Evolutionary conservation across 306 rosid species (phyloP), one percentile per base, ranked within the genome.

Genomic region (Rosa chinensis): DNA sequence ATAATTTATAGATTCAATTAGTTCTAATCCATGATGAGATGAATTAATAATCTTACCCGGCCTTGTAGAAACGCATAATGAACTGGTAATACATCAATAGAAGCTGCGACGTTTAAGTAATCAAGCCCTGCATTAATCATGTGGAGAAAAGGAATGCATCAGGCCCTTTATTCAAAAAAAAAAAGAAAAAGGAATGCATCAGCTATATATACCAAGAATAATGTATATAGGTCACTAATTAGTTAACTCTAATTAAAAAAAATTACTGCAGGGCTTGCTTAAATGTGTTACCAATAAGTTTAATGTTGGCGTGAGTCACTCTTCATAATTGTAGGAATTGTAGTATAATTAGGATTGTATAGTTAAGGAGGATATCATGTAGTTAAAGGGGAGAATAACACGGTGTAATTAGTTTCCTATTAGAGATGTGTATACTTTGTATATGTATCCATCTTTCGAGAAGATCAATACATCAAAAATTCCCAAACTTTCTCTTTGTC

Each of bases 211-310:
- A 9, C 12, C 12, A 10, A 47, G 50, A 47, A 3, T 3, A 47
- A 47, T 2, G 16, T 11, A 47, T 47, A 47, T 14, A 47, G 16
- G 11, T 47, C 2, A 18, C 59, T 20, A 53, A 53, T 53, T 49
- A 49, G 21, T 53, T 52, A 52, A 6, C n/a, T 17, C 58, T n/a
- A 52, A 52, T 16, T 53, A 53, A 53, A 18, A 6, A 49, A 49
- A 48, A 49, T 14, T 13, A 49, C 2, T 49, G 20, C 18, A 49
- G 5, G 18, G 55, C 0, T 14, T 49, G 55, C 13, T 49, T 49
- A 1, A 16, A 58, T 62, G 71, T 79, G 81, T 86, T 84, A 92
- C 97, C 97, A 59, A 93, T 87, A 63, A 94, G 97, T 87, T 94
- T 92, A 80, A 94, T 87, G 69, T n/a, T n/a, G n/a, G n/a, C n/a